Evolutionary conservation across 2,329 filamentous ascomycete genomes (phyloP), one percentile per base, ranked within the genome.

Genomic region (Claviceps purpurea): DNA sequence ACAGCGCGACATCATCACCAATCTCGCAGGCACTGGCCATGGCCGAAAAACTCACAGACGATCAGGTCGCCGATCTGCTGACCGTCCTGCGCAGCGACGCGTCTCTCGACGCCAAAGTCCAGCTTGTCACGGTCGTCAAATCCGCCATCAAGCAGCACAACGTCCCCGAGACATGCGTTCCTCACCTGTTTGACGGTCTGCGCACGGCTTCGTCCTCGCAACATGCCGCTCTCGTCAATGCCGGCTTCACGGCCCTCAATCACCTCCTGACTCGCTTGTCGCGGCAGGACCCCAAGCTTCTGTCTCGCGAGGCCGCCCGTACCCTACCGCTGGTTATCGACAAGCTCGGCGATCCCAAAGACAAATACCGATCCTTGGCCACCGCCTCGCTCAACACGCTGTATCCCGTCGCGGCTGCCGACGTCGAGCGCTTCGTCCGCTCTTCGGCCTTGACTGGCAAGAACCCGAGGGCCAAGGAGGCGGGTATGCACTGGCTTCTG

Each of bases 61-160:
- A 77, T 64, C 76, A 79, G 70, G 77, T 79, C 65, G 67, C 71
- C 50, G 73, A 76, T 68, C 69, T 81, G 57, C 61, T 73, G 56
- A 67, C 69, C 46, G 68, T 79, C 55, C 67, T 81, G 51, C 72
- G 71, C 65, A 77, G 79, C 59, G 85, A 87, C 60, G 75, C 78
- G 40, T 76, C 81, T 48, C 73, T 87, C 60, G 85, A 90, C 61
- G 70, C 75, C 50, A 89, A 89, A 65, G 76, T 89, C 57, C 74
- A 80, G 57, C 77, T 79, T 51, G 79, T 95, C 60, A 87, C 82
- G 54, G 76, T 73, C 61, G 74, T 90, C 68, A 95, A 95, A 70
- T 89, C 87, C 44, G 80, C 82, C 65, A 95, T 95, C 74, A 95
- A 95, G 68, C 89, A 95, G 68, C 85, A 87, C 65, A 89, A 89